Conservation (phyloP, 257 asterid genomes). For the Dorcoceras hygrometricum region DNA sequence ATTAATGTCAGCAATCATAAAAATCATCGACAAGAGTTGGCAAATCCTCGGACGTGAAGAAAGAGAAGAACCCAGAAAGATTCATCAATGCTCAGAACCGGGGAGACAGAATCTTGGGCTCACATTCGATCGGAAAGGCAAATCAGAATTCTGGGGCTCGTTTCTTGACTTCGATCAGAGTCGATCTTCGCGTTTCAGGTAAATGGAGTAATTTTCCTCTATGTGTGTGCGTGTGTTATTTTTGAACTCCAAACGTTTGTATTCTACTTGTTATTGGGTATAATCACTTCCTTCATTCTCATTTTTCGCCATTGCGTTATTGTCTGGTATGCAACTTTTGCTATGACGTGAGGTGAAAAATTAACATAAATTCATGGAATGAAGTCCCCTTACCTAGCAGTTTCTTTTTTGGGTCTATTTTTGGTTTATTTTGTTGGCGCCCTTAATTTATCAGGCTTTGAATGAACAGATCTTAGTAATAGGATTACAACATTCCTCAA, state of each 20-base stretch:
- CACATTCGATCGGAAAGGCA: constrained; percentile 14
- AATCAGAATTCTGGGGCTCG: constrained; percentile 22
- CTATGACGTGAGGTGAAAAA: constrained; percentile 16
- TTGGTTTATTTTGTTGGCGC: no score
- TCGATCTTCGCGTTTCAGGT: constrained; percentile 33
- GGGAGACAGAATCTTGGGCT: constrained; percentile 1
- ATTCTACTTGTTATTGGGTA: neutral
- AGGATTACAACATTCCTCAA: neutral
- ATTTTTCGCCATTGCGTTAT: neutral
- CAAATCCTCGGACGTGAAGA: constrained; percentile 20
- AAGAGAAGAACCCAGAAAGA: constrained; percentile 20
- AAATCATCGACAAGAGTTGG: constrained; percentile 32
- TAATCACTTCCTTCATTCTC: neutral
- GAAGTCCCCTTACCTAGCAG: constrained; percentile 19
- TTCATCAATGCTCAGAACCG: neutral
- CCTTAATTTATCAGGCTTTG: constrained; percentile 21
- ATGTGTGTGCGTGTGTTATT: neutral
- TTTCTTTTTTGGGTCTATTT: constrained; percentile 8
- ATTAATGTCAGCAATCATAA: constrained; percentile 23
- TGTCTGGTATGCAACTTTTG: neutral
- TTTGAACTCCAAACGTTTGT: neutral
- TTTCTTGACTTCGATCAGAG: constrained; percentile 29
- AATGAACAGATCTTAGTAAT: constrained; percentile 25
- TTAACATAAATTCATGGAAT: constrained; percentile 5
- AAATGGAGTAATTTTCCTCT: constrained; percentile 17